A percentile compares a stretch with the other conserved stretches of the same genome.
These are phyloP conservation scores for Pyricularia pennisetigena DNA, from an alignment of 2,329 filamentous ascomycete genomes.

Conservation along the genomic window DNA sequence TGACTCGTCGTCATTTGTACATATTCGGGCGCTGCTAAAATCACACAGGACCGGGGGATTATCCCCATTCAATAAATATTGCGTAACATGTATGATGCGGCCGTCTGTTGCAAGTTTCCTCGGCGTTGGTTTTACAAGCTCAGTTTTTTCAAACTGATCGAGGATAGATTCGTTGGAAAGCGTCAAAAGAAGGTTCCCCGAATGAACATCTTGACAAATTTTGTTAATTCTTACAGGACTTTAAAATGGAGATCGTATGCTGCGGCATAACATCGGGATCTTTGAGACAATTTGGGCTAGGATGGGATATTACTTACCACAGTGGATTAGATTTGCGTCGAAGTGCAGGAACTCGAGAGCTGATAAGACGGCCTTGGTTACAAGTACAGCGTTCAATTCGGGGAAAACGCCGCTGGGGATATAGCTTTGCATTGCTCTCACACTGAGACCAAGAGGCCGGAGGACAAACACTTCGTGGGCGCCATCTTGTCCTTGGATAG, in stretches of 20 bases:
- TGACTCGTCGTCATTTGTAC: background rate
- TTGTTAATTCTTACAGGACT: no score
- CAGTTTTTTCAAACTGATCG: background rate
- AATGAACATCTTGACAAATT: background rate
- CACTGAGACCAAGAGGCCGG: background rate
- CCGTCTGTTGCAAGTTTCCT: background rate
- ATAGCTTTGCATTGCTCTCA: background rate
- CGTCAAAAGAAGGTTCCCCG: background rate
- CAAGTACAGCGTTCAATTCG: background rate
- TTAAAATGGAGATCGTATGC: no score
- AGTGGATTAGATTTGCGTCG: no score
- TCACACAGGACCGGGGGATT: background rate
- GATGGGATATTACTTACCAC: no score
- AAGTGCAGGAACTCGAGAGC: background rate
- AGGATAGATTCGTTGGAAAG: background rate
- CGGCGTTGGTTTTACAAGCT: background rate
- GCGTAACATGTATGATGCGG: background rate
- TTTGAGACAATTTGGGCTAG: no score
- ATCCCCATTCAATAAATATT: background rate
- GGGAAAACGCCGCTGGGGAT: background rate
- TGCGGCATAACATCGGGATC: no score
- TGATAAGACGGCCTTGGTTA: background rate
- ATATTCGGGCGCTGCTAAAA: background rate
- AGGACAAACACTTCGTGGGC: background rate
- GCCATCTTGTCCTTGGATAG: background rate